phyloP scores from a whole-genome alignment of 371 early-diverging fungal species.

The Cokeromyces recurvatus region DNA sequence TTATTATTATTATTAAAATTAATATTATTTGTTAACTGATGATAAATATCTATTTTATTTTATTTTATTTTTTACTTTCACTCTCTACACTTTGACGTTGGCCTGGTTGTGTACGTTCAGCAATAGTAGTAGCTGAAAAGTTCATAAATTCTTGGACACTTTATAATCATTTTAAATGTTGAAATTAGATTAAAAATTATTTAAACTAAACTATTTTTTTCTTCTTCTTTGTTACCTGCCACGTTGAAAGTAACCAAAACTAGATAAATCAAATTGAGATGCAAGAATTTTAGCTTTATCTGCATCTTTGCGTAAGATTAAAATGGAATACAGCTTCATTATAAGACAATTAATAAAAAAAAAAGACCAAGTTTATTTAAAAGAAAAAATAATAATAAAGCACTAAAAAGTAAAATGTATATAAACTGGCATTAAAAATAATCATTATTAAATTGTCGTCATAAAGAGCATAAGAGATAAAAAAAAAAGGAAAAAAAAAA shows the following conservation, averaged over 20 bases:
- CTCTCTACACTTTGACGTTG: conserved; percentile 85
- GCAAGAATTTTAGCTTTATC: conserved; percentile 52
- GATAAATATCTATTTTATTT: too few species aligned
- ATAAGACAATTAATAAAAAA: conserved; percentile 4
- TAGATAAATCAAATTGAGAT: conserved; percentile 70
- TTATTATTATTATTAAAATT: background rate
- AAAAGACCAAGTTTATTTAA: too few species aligned
- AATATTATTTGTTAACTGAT: too few species aligned
- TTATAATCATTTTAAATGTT: conserved; percentile 1
- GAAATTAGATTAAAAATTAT: background rate
- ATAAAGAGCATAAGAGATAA: too few species aligned
- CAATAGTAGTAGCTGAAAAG: conserved; percentile 81
- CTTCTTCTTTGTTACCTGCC: conserved; percentile 62
- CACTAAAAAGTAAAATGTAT: conserved; percentile 6
- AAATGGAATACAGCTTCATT: conserved; percentile 58
- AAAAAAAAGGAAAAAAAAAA: too few species aligned
- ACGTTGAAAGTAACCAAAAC: conserved; percentile 89
- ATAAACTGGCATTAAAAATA: too few species aligned
- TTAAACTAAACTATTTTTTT: background rate
- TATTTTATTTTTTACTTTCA: conserved; percentile 75
- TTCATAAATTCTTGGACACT: conserved; percentile 90
- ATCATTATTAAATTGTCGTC: too few species aligned
- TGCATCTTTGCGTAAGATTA: conserved; percentile 44
- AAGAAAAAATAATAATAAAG: conserved; percentile 5
- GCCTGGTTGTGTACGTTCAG: conserved; percentile 82